Base-by-base conservation (phyloP, 768 basidiomycete species). In the Tubosaeta brunneosetosa region DNA sequence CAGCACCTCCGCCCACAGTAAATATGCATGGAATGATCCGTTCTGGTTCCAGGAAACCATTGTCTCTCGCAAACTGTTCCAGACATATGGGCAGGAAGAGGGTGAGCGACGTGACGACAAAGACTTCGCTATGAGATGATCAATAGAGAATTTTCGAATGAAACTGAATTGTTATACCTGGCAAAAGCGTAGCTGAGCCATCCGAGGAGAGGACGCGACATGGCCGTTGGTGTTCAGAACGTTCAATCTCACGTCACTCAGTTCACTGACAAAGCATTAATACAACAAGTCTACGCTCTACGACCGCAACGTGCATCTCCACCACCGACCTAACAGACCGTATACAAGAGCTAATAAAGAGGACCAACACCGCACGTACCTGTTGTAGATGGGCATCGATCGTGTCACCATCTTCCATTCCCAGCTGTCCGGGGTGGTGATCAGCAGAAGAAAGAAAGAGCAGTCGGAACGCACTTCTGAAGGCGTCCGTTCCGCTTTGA, bases 131-230 rank as follows among this genome's bases (percentile, higher is more conserved):
- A 61, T 36, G 19, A 44, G 12, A 38, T 54, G 38, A n/a, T 56
- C 41, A 25, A 46, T 19, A 6, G 27, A 1, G 5, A 8, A 6
- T 4, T 3, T n/a, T n/a, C 5, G 1, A 4, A 38, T 10, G 1
- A 5, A 33, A 6, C 10, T 8, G 14, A 22, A 2, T 4, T 2
- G 0, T 51, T 32, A 43, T 56, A 85, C 88, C 88, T 88, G 1
- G 90, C 90, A 62, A 91, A 92, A 0, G 88, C 88, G 61, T 92
- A 92, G 58, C 83, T 84, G 52, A 91, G 73, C 90, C 90, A 92
- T 42, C 90, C 90, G 47, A 78, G 74, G 6, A 91, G 74, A 47
- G 55, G 65, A 16, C 44, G 27, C 53, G 60, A 53, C 62, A 58
- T 60, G 25, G 31, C 48, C n/a, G 43, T 11, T 19, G 38, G 19